Conservation (phyloP, 805 yeast species). For the Lachancea sp. region DNA sequence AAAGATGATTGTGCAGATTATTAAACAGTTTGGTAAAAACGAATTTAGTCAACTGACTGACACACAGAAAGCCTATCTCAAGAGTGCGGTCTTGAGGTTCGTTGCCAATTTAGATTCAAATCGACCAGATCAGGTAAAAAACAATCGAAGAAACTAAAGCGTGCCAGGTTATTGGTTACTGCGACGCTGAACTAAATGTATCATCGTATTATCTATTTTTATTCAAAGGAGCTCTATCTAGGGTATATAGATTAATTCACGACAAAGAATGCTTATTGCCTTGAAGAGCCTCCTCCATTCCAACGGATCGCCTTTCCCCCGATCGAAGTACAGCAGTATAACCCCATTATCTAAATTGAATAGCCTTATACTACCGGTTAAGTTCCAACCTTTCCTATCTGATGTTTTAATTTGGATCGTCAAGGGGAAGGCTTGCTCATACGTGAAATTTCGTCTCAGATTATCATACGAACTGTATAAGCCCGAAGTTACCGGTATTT, state of each 20-base stretch:
- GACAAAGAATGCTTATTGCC: conserved; percentile 47
- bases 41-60: conserved; percentile 6
- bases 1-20: conserved; percentile 1
- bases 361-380: conserved; percentile 44
- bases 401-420: conserved; percentile 35
- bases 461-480: conserved; percentile 19
- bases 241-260: conserved; percentile 47
- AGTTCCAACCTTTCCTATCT: conserved; percentile 40
- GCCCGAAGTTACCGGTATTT: conserved; percentile 23
- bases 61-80: conserved; percentile 1
- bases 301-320: conserved; percentile 58
- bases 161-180: too few species aligned
- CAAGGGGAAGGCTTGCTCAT: conserved; percentile 33
- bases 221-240: neutral
- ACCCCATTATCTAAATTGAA: conserved; percentile 36
- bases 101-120: neutral
- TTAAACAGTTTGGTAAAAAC: conserved; percentile 2
- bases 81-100: neutral
- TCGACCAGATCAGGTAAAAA: neutral
- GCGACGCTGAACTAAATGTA: too few species aligned
- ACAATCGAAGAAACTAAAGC: neutral
- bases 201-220: too few species aligned
- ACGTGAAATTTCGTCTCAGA: conserved; percentile 10
- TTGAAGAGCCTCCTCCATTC: conserved; percentile 70
- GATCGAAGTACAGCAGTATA: conserved; percentile 48